Conservation (phyloP, 2,329 filamentous ascomycete genomes). For the Colletotrichum kahawae region DNA sequence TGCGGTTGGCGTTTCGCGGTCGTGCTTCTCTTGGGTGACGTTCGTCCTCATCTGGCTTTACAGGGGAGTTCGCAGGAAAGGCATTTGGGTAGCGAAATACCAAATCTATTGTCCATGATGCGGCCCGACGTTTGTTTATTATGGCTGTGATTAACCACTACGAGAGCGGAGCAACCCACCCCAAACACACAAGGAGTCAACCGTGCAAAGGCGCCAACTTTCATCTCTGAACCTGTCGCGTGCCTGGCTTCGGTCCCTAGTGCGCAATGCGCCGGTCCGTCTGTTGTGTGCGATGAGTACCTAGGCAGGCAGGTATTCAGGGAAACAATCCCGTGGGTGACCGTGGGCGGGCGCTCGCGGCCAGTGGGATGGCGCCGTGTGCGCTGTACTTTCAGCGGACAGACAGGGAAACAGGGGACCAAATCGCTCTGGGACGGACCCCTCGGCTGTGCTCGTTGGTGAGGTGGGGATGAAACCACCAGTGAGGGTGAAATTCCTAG, state of each 20-base stretch:
- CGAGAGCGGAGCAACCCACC: conserved; percentile 9
- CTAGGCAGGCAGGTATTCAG: neutral
- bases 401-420: conserved; percentile 1
- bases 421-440: neutral
- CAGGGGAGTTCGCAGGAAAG: conserved; percentile 20
- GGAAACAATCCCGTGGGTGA: neutral
- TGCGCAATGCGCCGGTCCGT: conserved; percentile 8
- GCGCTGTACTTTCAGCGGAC: neutral
- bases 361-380: neutral
- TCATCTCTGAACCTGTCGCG: neutral
- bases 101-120: conserved; percentile 10
- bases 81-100: conserved; percentile 22
- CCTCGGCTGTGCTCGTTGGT: neutral
- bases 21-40: conserved; percentile 10
- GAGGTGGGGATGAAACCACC: conserved; percentile 19
- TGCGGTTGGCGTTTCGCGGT: conserved; percentile 20
- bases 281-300: neutral
- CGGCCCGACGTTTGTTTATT: conserved; percentile 1
- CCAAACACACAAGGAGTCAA: neutral
- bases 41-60: conserved; percentile 19
- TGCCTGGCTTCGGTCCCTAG: neutral
- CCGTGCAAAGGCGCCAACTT: neutral
- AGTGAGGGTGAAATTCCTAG: neutral
- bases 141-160: neutral
- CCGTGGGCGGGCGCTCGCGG: neutral